A percentile compares a stretch with the other conserved stretches of the same genome.
phyloP scores from a whole-genome alignment of 768 basidiomycete genomes.

The Lepiota subincarnata region DNA sequence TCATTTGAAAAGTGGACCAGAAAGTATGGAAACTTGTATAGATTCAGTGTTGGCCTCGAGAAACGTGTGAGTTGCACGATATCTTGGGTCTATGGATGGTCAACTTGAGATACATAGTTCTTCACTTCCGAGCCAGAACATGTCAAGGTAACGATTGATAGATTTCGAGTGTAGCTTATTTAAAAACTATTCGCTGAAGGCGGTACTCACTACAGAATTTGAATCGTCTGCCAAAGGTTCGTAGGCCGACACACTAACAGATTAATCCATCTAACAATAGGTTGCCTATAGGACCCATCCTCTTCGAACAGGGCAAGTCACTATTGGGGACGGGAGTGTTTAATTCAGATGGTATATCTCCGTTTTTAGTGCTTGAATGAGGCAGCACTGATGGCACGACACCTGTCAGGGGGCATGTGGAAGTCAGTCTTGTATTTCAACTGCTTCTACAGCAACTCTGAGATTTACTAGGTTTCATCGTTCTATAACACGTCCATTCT shows the following conservation, averaged over 20 bases:
- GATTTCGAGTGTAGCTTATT: too few species aligned
- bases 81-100: too few species aligned
- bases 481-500: conserved; percentile 65
- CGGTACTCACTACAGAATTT: conserved; percentile 43
- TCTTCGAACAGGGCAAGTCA: conserved; percentile 23
- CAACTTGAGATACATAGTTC: conserved; percentile 17
- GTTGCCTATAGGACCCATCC: conserved; percentile 21
- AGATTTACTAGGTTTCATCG: conserved; percentile 46
- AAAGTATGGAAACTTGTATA: conserved; percentile 17
- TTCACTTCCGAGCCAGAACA: conserved; percentile 26
- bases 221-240: conserved; percentile 39
- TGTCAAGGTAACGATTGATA: conserved; percentile 26
- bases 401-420: conserved; percentile 52
- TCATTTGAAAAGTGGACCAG: conserved; percentile 9
- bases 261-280: conserved; percentile 3
- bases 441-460: background rate
- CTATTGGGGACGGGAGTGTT: conserved; percentile 56
- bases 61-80: conserved; percentile 19
- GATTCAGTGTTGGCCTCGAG: conserved; percentile 23
- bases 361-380: background rate
- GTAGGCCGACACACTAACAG: conserved; percentile 1
- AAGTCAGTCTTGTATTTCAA: conserved; percentile 36
- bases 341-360: conserved; percentile 48
- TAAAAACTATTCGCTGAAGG: conserved; percentile 13
- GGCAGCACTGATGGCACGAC: background rate